Evolutionary conservation across 257 asterid genomes (phyloP).

Genomic region (Ajuga chamaepitys): DNA sequence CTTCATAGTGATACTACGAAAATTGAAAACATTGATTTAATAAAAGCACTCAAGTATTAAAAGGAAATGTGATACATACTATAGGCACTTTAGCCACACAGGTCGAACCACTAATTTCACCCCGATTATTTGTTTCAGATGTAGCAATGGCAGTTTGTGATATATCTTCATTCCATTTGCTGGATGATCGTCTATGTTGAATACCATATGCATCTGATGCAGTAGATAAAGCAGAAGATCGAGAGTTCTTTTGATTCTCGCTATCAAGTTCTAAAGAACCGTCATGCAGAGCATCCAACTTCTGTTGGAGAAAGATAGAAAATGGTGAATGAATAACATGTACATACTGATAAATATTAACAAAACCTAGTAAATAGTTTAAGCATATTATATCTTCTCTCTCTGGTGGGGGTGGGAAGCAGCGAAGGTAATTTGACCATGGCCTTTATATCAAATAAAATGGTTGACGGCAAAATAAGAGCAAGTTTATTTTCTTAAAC

Average conservation of each 20-base stretch:
- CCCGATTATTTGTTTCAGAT: slow-evolving; percentile 66
- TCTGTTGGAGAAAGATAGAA: slow-evolving; percentile 36
- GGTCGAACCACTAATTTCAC: slow-evolving; percentile 65
- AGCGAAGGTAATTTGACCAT: neutral
- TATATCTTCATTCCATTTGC: slow-evolving; percentile 68
- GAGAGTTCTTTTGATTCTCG: slow-evolving; percentile 49
- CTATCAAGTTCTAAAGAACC: slow-evolving; percentile 35
- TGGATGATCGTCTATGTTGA: slow-evolving; percentile 42
- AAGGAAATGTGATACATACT: slow-evolving; percentile 33
- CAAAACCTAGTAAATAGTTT: neutral
- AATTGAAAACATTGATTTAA: too few relatives aligned
- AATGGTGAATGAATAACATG: slow-evolving; percentile 6
- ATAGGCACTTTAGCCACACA: slow-evolving; percentile 40
- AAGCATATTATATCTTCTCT: neutral
- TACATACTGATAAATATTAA: neutral
- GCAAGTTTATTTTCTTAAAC: slow-evolving; percentile 1
- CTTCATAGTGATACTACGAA: too few relatives aligned
- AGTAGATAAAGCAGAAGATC: slow-evolving; percentile 38
- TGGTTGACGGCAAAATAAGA: slow-evolving; percentile 4
- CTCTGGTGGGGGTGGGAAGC: neutral
- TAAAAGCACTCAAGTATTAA: neutral
- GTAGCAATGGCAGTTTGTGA: slow-evolving; percentile 75
- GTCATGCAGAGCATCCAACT: slow-evolving; percentile 42
- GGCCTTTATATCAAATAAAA: neutral
- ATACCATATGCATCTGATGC: slow-evolving; percentile 29